phyloP scores from a whole-genome alignment of 345 rosid species.

The Dimocarpus longan region DNA sequence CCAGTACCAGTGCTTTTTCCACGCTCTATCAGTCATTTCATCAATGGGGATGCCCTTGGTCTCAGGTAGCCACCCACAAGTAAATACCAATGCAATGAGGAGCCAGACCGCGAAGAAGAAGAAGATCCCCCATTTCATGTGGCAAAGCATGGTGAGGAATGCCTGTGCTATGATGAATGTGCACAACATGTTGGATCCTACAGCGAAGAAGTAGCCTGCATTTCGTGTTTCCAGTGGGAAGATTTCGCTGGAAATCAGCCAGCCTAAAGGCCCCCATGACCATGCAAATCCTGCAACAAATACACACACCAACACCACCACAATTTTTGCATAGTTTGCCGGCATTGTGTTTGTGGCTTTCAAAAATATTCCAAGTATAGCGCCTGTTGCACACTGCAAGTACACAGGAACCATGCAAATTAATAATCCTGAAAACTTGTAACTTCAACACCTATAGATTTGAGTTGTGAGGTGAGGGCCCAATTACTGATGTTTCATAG shows the following conservation, averaged over 20 bases:
- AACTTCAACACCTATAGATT: no score
- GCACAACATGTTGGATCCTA: constrained; percentile 51
- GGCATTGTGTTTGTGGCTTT: constrained; percentile 29
- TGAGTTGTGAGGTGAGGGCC: no score
- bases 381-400: constrained; percentile 41
- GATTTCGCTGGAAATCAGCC: constrained; percentile 70
- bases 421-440: no score
- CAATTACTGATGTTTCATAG: no score
- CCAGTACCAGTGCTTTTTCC: constrained; percentile 77
- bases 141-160: constrained; percentile 55
- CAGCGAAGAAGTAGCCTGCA: constrained; percentile 55
- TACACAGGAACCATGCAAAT: no score
- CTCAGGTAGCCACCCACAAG: constrained; percentile 50
- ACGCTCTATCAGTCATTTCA: constrained; percentile 55
- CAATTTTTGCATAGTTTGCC: constrained; percentile 27
- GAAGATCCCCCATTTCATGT: constrained; percentile 48
- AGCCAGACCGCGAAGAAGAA: constrained; percentile 62
- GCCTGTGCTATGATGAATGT: constrained; percentile 65
- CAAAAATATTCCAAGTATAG: constrained; percentile 31
- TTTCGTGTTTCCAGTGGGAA: constrained; percentile 61
- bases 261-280: constrained; percentile 82
- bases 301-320: constrained; percentile 45
- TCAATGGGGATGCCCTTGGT: constrained; percentile 66
- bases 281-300: constrained; percentile 67
- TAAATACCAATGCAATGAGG: constrained; percentile 30